Base-by-base conservation (phyloP, 768 basidiomycete species). In the Hebeloma cylindrosporum region DNA sequence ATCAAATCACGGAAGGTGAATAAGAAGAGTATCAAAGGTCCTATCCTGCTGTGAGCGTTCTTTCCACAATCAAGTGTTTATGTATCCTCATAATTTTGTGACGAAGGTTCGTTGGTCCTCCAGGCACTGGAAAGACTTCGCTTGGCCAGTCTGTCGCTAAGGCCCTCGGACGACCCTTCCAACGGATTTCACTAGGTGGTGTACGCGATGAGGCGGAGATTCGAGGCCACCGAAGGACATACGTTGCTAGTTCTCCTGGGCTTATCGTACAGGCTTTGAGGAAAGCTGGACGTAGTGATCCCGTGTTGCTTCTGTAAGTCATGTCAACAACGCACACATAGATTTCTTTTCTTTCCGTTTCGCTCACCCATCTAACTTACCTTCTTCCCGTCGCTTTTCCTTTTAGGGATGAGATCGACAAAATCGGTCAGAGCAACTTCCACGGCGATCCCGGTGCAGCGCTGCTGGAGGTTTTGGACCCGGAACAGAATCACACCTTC, bases 401-500 rank as follows among this genome's bases (percentile, higher is more conserved):
- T 34, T 17, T 4, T 46, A 76, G 72, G 67, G 94, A 96, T 58
- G 94, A 96, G 63, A 82, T 96, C 32, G 94, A 96, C 67, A 96
- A 96, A 67, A 78, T 92, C 43, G 85, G 86, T 0, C 83, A 85
- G 44, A 86, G 78, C 54, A 92, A 88, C 58, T 88, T 88, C 69
- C 93, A 95, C 54, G 93, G 93, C 0, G 93, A 95, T 61, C 93
- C 93, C 10, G 82, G 80, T 2, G 94, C 94, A 28, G 93, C 93
- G 0, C 64, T 97, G 48, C 68, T 97, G 3, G 93, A 97, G 58
- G 92, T 94, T 0, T 73, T 97, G 40, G 94, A 96, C 60, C 94
- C 94, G 0, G 94, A 96, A 61, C 92, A 95, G 64, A 94, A 93
- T 50, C 78, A 87, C 58, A 74, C 80, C 0, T 90, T 90, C 59